These are phyloP conservation scores for Neopestalotiopsis sp. DNA, from an alignment of 2,329 filamentous ascomycete species.

Conservation along the genomic window DNA sequence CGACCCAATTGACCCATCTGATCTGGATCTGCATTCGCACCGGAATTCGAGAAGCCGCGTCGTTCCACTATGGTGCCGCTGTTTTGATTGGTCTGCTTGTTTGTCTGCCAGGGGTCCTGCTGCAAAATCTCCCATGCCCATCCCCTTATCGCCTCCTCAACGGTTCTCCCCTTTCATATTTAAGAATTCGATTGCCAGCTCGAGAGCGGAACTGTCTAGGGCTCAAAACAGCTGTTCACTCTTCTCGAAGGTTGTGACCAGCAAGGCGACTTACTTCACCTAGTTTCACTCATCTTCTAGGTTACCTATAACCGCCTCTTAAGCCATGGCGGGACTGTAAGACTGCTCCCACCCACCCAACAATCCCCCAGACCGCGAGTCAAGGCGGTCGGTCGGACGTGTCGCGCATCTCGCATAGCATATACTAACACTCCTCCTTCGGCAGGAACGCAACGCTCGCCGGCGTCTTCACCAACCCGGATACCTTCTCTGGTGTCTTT, in stretches of 20 bases:
- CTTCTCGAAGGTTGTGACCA: slow-evolving; percentile 7
- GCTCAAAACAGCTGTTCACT: slow-evolving; percentile 13
- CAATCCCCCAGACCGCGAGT: slow-evolving; percentile 13
- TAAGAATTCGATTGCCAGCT: not conserved
- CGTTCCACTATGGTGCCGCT: slow-evolving; percentile 13
- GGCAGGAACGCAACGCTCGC: slow-evolving; percentile 57
- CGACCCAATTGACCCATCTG: not conserved
- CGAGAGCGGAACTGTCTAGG: not conserved
- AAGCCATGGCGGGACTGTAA: slow-evolving; percentile 37
- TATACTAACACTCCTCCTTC: slow-evolving; percentile 21
- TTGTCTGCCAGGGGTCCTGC: not conserved
- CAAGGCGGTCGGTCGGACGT: not conserved
- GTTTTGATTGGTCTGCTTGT: slow-evolving; percentile 3
- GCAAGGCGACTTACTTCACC: slow-evolving; percentile 1
- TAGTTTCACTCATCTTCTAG: not conserved
- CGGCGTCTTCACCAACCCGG: slow-evolving; percentile 52
- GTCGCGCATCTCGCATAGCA: not conserved
- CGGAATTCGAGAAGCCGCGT: slow-evolving; percentile 17
- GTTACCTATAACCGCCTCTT: slow-evolving; percentile 2
- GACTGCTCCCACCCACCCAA: slow-evolving; percentile 17
- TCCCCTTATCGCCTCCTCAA: slow-evolving; percentile 19
- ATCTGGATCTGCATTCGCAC: slow-evolving; percentile 7
- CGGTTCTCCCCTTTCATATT: slow-evolving; percentile 4
- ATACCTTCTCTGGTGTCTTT: slow-evolving; percentile 62
- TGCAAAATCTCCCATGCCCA: slow-evolving; percentile 9